A percentile compares a stretch with the other conserved stretches of the same genome.
These are phyloP conservation scores for Sporothrix brasiliensis DNA, from an alignment of 2,329 filamentous ascomycete genomes.

Conservation along the genomic window DNA sequence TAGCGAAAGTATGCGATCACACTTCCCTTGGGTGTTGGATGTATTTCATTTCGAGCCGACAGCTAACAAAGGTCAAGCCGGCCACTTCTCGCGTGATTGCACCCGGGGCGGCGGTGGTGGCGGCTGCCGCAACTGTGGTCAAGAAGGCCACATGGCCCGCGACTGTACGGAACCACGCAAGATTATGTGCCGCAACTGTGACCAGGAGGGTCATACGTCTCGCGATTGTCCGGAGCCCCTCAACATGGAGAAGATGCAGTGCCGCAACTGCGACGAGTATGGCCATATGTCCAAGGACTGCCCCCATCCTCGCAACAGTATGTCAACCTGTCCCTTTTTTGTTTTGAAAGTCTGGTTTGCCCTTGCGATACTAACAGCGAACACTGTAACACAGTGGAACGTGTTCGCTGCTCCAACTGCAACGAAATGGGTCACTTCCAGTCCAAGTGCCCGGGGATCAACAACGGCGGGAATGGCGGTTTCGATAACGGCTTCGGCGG, in stretches of 20 bases:
- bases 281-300: slow-evolving; percentile 56
- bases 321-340: slow-evolving; percentile 35
- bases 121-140: slow-evolving; percentile 64
- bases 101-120: slow-evolving; percentile 59
- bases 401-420: slow-evolving; percentile 63
- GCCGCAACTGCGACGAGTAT: slow-evolving; percentile 60
- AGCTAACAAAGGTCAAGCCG: slow-evolving; percentile 46
- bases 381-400: slow-evolving; percentile 45
- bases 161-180: slow-evolving; percentile 60
- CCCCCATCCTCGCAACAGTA: slow-evolving; percentile 59
- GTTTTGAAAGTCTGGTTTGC: not conserved
- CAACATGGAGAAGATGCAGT: slow-evolving; percentile 56
- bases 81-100: slow-evolving; percentile 67
- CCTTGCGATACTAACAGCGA: not conserved
- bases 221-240: slow-evolving; percentile 61
- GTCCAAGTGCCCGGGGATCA: slow-evolving; percentile 43
- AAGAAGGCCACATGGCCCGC: slow-evolving; percentile 62
- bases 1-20: slow-evolving; percentile 54
- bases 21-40: not conserved
- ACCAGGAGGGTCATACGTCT: slow-evolving; percentile 60
- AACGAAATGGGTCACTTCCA: slow-evolving; percentile 52
- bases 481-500: not conserved
- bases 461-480: slow-evolving; percentile 1
- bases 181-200: slow-evolving; percentile 62
- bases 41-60: not conserved